phyloP scores from a whole-genome alignment of 2,329 filamentous ascomycete species.

The Aureobasidium sp. region DNA sequence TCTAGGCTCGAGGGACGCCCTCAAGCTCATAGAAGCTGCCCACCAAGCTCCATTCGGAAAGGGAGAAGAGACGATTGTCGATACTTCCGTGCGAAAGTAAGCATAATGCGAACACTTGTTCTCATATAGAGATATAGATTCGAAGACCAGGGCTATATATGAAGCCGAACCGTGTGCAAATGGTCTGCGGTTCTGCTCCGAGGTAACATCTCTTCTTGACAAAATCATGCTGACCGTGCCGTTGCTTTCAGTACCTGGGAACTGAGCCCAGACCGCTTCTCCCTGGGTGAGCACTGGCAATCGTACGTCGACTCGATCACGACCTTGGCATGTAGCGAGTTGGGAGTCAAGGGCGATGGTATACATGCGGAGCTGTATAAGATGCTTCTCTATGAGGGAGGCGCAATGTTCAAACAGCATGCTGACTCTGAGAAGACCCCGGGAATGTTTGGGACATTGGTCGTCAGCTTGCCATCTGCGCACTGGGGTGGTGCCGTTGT shows the following conservation, averaged over 20 bases:
- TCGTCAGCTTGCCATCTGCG: constrained; percentile 17
- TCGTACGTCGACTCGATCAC: constrained; percentile 15
- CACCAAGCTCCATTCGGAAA: constrained; percentile 24
- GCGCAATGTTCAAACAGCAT: constrained; percentile 19
- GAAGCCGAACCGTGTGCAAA: no score
- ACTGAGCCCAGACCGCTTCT: constrained; percentile 19
- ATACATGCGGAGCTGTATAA: constrained; percentile 18
- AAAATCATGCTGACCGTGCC: background rate
- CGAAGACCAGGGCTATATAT: no score
- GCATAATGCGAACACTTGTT: no score
- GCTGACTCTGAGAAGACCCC: constrained; percentile 14
- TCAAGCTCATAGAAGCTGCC: constrained; percentile 15
- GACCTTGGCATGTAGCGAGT: constrained; percentile 10
- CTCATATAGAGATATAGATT: no score
- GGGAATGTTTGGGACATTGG: constrained; percentile 20
- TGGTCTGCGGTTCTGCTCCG: no score
- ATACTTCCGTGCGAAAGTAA: constrained; percentile 21
- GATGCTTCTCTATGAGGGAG: constrained; percentile 18
- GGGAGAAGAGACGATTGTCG: constrained; percentile 23
- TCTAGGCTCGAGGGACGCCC: constrained; percentile 7
- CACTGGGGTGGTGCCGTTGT: constrained; percentile 17
- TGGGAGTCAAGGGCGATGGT: constrained; percentile 10
- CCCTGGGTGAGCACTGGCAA: constrained; percentile 15
- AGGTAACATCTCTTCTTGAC: background rate
- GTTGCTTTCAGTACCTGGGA: constrained; percentile 22